Percentiles rank a stretch among this genome's conserved stretches.
Conservation (phyloP, 2,329 filamentous ascomycete genomes). For the Xylariaceae sp. region DNA sequence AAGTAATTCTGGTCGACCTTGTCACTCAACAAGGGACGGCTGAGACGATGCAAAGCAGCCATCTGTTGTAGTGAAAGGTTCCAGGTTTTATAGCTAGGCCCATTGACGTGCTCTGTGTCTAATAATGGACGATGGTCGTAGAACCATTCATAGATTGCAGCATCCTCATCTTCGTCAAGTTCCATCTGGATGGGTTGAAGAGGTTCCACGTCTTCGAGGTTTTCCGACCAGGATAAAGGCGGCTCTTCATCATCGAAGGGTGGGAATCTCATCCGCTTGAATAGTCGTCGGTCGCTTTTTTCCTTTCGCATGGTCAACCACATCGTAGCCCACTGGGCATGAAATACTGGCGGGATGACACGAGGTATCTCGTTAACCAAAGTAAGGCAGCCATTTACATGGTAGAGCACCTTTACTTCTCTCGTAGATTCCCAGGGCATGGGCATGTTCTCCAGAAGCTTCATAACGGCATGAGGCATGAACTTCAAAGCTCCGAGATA, state of each 20-base stretch:
- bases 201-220: slow-evolving; percentile 97
- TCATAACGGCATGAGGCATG: slow-evolving; percentile 97
- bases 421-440: slow-evolving; percentile 98
- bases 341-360: slow-evolving; percentile 96
- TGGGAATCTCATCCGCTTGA: slow-evolving; percentile 98
- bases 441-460: slow-evolving; percentile 97
- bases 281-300: slow-evolving; percentile 90
- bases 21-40: slow-evolving; percentile 84
- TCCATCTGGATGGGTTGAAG: slow-evolving; percentile 98
- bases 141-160: slow-evolving; percentile 90
- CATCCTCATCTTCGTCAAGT: slow-evolving; percentile 88
- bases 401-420: slow-evolving; percentile 96
- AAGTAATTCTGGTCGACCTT: slow-evolving; percentile 96
- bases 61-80: slow-evolving; percentile 91
- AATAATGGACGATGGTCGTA: slow-evolving; percentile 89
- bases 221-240: slow-evolving; percentile 95
- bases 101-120: slow-evolving; percentile 91
- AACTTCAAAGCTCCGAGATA: slow-evolving; percentile 97
- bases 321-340: slow-evolving; percentile 99
- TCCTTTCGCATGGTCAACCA: slow-evolving; percentile 98
- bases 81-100: slow-evolving; percentile 94
- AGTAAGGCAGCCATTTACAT: slow-evolving; percentile 95
- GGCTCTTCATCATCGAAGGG: slow-evolving; percentile 99
- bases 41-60: slow-evolving; percentile 89
- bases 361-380: slow-evolving; percentile 94